A percentile compares a stretch with the other conserved stretches of the same genome.
These are phyloP conservation scores for Brassica juncea DNA, from an alignment of 345 rosid genomes.

Conservation along the genomic window DNA sequence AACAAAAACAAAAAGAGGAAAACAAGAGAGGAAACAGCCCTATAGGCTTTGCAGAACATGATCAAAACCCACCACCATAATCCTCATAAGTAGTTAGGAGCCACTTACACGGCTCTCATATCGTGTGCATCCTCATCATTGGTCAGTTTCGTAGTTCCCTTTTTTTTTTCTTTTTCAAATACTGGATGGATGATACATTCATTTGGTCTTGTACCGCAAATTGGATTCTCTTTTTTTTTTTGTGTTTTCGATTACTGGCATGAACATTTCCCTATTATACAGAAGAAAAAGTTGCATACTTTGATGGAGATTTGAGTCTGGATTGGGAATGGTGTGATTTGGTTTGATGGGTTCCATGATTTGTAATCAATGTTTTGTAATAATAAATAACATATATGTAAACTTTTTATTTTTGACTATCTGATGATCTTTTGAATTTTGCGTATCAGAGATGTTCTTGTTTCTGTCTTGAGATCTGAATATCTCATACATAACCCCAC, in stretches of 20 bases:
- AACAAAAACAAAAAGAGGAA: not conserved
- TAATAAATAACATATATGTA: not conserved
- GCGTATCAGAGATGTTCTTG: conserved; percentile 3
- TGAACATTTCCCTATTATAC: conserved; percentile 23
- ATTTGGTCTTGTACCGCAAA: conserved; percentile 26
- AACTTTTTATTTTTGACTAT: not conserved
- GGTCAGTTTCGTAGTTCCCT: conserved; percentile 19
- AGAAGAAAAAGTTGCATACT: conserved; percentile 22
- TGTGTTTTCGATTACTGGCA: conserved; percentile 3
- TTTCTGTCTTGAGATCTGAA: not conserved
- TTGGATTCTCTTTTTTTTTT: not conserved
- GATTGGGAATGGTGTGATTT: conserved; percentile 26
- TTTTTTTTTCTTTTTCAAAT: not conserved
- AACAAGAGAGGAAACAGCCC: not conserved
- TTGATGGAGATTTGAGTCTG: conserved; percentile 7
- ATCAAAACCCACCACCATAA: conserved; percentile 11
- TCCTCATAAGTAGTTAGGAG: conserved; percentile 23
- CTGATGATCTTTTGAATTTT: conserved; percentile 11
- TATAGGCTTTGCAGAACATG: conserved; percentile 12
- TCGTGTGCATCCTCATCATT: conserved; percentile 27
- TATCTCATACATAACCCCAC: not conserved
- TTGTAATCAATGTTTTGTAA: conserved; percentile 3
- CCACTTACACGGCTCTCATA: not conserved
- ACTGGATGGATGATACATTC: conserved; percentile 13
- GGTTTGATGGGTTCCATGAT: not conserved